Evolutionary conservation across 768 basidiomycete genomes (phyloP).

Genomic region (Leccinellum albellum): DNA sequence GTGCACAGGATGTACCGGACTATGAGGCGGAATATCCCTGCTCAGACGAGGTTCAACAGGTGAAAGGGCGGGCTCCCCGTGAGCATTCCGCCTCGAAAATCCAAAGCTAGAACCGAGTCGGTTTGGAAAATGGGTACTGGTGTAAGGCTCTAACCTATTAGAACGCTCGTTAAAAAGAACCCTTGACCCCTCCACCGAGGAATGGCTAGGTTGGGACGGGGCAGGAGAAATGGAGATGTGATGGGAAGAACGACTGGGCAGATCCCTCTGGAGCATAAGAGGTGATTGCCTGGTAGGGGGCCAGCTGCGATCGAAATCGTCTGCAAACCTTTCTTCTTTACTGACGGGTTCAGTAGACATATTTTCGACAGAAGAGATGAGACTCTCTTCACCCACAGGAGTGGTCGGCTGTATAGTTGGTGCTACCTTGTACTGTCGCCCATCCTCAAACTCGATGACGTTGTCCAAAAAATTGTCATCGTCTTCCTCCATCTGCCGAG

Average conservation of each 20-base stretch:
- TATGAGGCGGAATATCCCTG: conserved; percentile 46
- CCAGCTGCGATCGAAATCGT: conserved; percentile 97
- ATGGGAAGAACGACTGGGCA: conserved; percentile 30
- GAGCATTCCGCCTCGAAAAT: conserved; percentile 39
- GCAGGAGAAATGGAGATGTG: conserved; percentile 33
- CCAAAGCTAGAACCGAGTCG: conserved; percentile 37
- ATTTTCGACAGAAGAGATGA: conserved; percentile 20
- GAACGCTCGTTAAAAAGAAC: conserved; percentile 95
- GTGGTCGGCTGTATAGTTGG: conserved; percentile 32
- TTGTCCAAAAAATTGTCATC: conserved; percentile 86
- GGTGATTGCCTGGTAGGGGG: conserved; percentile 65
- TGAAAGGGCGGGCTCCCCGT: conserved; percentile 39
- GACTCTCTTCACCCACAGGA: conserved; percentile 11
- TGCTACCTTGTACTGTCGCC: conserved; percentile 84
- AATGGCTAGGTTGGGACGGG: conserved; percentile 39
- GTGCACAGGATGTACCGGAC: conserved; percentile 43
- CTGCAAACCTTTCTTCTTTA: conserved; percentile 86
- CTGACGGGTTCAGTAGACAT: conserved; percentile 46
- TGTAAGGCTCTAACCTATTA: conserved; percentile 84
- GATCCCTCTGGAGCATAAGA: conserved; percentile 40
- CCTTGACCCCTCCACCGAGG: conserved; percentile 58
- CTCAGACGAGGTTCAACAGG: conserved; percentile 42
- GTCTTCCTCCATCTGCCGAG: conserved; percentile 78
- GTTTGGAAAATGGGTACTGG: conserved; percentile 43
- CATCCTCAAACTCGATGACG: conserved; percentile 95